Conservation (phyloP, 1,139 yeast species). For the Magnusiomyces paraingens region DNA sequence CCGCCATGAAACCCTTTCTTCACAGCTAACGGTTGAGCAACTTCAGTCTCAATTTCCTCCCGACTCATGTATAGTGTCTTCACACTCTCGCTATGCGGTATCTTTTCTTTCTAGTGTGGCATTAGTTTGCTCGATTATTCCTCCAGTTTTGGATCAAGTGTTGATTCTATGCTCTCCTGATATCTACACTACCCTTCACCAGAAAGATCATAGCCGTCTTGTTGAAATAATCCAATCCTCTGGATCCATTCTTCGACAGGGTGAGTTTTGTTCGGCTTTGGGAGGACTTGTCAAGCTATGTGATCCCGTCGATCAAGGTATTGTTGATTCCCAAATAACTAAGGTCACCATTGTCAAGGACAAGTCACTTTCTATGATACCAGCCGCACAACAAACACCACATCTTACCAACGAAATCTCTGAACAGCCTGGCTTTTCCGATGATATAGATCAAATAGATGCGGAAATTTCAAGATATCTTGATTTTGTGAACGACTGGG, state of each 20-base stretch:
- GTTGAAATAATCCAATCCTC: slow-evolving; percentile 5
- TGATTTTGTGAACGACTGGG: slow-evolving; percentile 16
- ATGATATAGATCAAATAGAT: slow-evolving; percentile 18
- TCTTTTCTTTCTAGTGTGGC: slow-evolving; percentile 8
- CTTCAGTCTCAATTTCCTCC: background rate
- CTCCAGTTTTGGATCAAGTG: slow-evolving; percentile 22
- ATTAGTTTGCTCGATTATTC: slow-evolving; percentile 19
- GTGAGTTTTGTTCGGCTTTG: slow-evolving; percentile 21
- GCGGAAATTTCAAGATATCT: slow-evolving; percentile 28
- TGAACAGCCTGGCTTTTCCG: slow-evolving; percentile 11
- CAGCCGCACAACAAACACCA: slow-evolving; percentile 1
- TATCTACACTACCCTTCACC: slow-evolving; percentile 18
- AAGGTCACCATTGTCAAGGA: slow-evolving; percentile 48
- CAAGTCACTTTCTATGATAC: slow-evolving; percentile 18
- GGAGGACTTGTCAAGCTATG: slow-evolving; percentile 44
- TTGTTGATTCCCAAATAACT: slow-evolving; percentile 37
- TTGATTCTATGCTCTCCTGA: slow-evolving; percentile 23
- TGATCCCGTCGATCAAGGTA: slow-evolving; percentile 71
- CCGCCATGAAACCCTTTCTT: background rate
- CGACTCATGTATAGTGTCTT: background rate
- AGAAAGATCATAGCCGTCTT: no score
- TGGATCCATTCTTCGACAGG: slow-evolving; percentile 26
- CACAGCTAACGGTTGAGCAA: background rate
- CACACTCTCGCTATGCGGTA: background rate
- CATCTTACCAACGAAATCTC: background rate